Conservation (phyloP, 305 asterid species). For the Solanum hybrid region DNA sequence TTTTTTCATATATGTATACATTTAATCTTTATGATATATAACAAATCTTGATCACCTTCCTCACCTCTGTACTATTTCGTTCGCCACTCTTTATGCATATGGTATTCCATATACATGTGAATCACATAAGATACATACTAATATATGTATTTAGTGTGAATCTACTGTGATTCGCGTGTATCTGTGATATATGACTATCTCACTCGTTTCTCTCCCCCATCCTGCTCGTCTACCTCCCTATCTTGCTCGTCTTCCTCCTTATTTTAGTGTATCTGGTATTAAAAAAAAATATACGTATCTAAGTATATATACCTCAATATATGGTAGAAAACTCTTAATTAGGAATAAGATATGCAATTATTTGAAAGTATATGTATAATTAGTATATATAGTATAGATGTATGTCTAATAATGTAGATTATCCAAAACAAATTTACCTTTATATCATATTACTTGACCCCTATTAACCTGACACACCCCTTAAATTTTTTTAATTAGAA, state of each 20-base stretch:
- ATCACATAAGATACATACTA: background rate
- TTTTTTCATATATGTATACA: too few relatives aligned
- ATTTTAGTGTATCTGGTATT: background rate
- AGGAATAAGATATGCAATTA: too few relatives aligned
- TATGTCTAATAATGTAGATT: background rate
- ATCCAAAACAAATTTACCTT: background rate
- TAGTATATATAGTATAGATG: background rate
- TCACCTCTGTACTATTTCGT: background rate
- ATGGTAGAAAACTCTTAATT: background rate
- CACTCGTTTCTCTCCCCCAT: background rate
- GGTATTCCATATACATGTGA: background rate
- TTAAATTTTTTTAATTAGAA: too few relatives aligned
- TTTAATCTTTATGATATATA: background rate
- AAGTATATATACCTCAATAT: background rate
- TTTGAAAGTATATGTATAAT: background rate
- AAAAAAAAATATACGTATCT: too few relatives aligned
- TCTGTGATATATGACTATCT: background rate
- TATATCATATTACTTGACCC: too few relatives aligned
- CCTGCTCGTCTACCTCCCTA: too few relatives aligned
- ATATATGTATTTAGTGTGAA: background rate
- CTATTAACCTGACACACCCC: background rate
- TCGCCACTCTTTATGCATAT: background rate
- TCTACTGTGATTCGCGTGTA: background rate
- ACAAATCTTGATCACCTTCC: background rate
- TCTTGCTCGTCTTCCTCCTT: background rate